Evolutionary conservation across 2,329 filamentous ascomycete species (phyloP).

Genomic region (Aspergillus hiratsukae): DNA sequence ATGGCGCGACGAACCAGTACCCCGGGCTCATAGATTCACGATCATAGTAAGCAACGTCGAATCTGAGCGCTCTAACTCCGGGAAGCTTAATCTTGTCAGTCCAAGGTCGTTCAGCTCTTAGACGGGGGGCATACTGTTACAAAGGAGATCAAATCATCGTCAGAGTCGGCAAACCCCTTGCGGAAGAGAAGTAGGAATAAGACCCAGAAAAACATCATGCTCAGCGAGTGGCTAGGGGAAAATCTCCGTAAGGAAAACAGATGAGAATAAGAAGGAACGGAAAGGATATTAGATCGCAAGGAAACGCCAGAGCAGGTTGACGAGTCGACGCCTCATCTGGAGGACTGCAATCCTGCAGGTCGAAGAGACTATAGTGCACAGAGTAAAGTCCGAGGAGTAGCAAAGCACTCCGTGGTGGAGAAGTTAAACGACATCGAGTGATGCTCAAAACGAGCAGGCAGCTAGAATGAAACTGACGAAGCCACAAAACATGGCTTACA

Average conservation of each 20-base stretch:
- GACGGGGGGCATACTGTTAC: slow-evolving; percentile 24
- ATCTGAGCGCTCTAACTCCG: slow-evolving; percentile 21
- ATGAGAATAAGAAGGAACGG: slow-evolving; percentile 7
- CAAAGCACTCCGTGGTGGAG: background rate
- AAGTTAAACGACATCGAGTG: background rate
- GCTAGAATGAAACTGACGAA: too few species aligned
- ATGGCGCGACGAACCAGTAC: slow-evolving; percentile 48
- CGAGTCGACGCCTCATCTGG: too few species aligned
- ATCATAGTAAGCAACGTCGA: slow-evolving; percentile 25
- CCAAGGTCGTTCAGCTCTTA: background rate
- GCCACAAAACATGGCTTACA: too few species aligned
- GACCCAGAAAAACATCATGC: slow-evolving; percentile 23
- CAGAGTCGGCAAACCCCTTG: slow-evolving; percentile 17
- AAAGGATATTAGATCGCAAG: slow-evolving; percentile 1
- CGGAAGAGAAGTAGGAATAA: slow-evolving; percentile 21
- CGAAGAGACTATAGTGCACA: background rate
- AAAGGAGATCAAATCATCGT: slow-evolving; percentile 33
- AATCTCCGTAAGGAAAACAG: slow-evolving; percentile 11
- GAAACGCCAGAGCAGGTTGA: background rate
- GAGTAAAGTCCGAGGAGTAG: background rate
- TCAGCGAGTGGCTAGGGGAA: slow-evolving; percentile 27
- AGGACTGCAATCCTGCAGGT: too few species aligned
- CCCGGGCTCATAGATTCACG: slow-evolving; percentile 33
- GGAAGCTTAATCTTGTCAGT: slow-evolving; percentile 19
- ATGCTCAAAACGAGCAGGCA: too few species aligned